Evolutionary conservation across 2,329 filamentous ascomycete genomes (phyloP).

Genomic region (Aspergillus sp.): DNA sequence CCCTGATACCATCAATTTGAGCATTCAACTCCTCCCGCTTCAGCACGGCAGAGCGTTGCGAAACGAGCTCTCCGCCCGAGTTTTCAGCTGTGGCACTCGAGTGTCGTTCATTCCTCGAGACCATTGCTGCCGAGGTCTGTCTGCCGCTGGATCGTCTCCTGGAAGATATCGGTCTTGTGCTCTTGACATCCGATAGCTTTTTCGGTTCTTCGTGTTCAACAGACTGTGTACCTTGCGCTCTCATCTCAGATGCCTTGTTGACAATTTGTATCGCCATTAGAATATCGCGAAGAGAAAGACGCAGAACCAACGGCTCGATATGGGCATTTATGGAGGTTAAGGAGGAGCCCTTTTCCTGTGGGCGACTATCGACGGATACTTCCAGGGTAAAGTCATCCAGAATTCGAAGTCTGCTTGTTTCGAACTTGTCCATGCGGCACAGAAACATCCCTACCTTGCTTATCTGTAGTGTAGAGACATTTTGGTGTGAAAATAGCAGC

Average conservation of each 20-base stretch:
- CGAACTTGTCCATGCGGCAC: conserved; percentile 97
- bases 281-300: conserved; percentile 91
- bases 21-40: conserved; percentile 81
- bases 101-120: conserved; percentile 48
- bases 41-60: conserved; percentile 54
- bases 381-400: conserved; percentile 95
- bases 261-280: conserved; percentile 90
- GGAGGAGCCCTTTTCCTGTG: conserved; percentile 60
- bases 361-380: conserved; percentile 76
- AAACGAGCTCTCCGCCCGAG: conserved; percentile 39
- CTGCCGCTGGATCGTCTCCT: conserved; percentile 53
- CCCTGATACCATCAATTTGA: conserved; percentile 80
- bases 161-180: conserved; percentile 36
- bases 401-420: conserved; percentile 84
- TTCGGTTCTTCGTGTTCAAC: conserved; percentile 56
- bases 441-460: conserved; percentile 97
- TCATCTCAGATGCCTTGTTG: conserved; percentile 85
- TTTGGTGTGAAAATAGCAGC: conserved; percentile 87
- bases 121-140: conserved; percentile 45
- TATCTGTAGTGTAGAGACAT: conserved; percentile 89
- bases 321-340: conserved; percentile 80
- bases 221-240: conserved; percentile 52
- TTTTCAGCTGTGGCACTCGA: conserved; percentile 45
- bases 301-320: conserved; percentile 85
- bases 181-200: conserved; percentile 49